Base-by-base conservation (phyloP, 257 asterid species). In the Solanum microdontum region DNA sequence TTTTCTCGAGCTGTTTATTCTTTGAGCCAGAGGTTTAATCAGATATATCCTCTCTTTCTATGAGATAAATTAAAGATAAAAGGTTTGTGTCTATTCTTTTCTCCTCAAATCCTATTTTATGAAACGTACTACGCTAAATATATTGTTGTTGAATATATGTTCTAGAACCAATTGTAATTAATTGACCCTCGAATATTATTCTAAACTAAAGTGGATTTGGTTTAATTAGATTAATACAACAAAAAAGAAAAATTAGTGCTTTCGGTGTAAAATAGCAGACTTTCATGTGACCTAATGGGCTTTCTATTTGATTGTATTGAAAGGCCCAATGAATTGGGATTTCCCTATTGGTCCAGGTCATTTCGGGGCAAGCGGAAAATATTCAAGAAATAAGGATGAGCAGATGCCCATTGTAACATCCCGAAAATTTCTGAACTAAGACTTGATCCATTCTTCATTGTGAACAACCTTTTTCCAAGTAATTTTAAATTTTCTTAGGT, bases 61-160 rank as follows among this genome's bases (percentile, higher is more conserved):
- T 62, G 7, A n/a, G 14, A 4, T 23, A 23, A n/a, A n/a, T n/a
- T n/a, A n/a, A 21, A 3, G 24, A 8, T 23, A 58, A 3, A 55
- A 58, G 5, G 24, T 58, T 1, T 19, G 0, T 8, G n/a, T 3
- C 1, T 13, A 58, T 21, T 58, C 1, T 58, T 4, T 62, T 62
- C 12, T 62, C 2, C 13, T 9, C 1, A 2, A 2, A 62, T 21
- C 3, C 26, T 8, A 58, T 3, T 21, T 58, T 58, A 21, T 58
- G 0, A 7, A 17, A 17, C 2, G 0, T 3, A 58, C 24, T 58
- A 0, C 0, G 10, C 5, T 3, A 2, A 6, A 7, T 58, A 58
- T 19, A 7, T 7, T 58, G 14, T n/a, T 9, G 17, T n/a, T n/a
- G 70, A 62, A n/a, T n/a, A 62, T 24, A 66, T 66, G 33, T 66